Percentiles rank a stretch among this genome's conserved stretches.
These are phyloP conservation scores for Sanghuangporus sanghuang DNA, from an alignment of 1,284 basidiomycete genomes.

Conservation along the genomic window DNA sequence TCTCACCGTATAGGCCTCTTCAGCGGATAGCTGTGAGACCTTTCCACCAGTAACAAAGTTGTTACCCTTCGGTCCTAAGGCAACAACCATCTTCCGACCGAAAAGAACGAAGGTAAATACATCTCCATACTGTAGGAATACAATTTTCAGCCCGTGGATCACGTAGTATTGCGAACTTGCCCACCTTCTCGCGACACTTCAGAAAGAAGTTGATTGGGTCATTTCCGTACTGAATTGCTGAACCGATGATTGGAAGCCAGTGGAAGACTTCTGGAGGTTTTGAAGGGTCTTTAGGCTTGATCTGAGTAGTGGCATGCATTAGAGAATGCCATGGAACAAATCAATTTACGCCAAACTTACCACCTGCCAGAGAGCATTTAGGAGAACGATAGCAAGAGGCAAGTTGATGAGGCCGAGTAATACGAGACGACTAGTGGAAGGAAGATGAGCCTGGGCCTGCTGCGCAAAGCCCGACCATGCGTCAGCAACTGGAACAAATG, in stretches of 20 bases:
- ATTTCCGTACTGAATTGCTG: conserved; percentile 71
- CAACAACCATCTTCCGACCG: conserved; percentile 87
- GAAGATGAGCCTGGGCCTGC: conserved; percentile 12
- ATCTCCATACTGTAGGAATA: conserved; percentile 44
- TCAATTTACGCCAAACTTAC: conserved; percentile 26
- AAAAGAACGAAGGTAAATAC: conserved; percentile 95
- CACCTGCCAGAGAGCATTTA: conserved; percentile 43
- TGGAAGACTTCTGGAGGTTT: conserved; percentile 78
- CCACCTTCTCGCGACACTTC: conserved; percentile 77
- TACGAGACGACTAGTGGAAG: conserved; percentile 10
- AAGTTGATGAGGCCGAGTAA: conserved; percentile 20
- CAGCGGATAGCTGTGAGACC: conserved; percentile 87
- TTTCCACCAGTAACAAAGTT: conserved; percentile 96
- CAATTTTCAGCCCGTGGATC: not conserved
- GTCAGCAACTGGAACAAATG: conserved; percentile 3
- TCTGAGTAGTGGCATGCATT: conserved; percentile 27
- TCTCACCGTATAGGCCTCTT: conserved; percentile 90
- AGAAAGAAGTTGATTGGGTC: conserved; percentile 78
- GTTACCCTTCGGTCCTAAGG: conserved; percentile 89
- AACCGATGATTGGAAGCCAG: conserved; percentile 72
- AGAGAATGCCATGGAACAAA: not conserved
- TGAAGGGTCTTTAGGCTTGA: conserved; percentile 50
- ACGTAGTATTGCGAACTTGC: conserved; percentile 18
- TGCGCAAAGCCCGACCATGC: conserved; percentile 14
- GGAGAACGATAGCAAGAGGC: conserved; percentile 28